Evolutionary conservation across 208 protist genomes (phyloP).

Genomic region (Porcisia hertigi): DNA sequence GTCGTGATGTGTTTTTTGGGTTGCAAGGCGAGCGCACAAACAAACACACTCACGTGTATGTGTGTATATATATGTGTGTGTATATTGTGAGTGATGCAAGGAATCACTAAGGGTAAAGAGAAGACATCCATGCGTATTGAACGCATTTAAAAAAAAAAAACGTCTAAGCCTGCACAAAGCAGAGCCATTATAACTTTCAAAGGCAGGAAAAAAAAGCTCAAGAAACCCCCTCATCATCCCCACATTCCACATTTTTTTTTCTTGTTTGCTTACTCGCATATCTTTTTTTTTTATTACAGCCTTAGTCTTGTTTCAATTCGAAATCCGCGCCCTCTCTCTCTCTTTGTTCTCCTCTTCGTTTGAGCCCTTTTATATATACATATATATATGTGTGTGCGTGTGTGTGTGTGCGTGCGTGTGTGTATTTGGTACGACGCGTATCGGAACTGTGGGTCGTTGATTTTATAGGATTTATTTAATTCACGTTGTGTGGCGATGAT

Average conservation of each 20-base stretch:
- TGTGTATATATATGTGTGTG: neutral
- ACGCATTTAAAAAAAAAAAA: neutral
- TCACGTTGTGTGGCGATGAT: slow-evolving; percentile 14
- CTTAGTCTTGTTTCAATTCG: neutral
- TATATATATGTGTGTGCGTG: neutral
- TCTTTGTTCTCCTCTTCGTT: slow-evolving; percentile 4
- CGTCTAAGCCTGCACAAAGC: neutral
- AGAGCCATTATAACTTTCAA: neutral
- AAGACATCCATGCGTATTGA: neutral
- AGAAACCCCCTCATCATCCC: neutral
- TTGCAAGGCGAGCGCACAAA: neutral
- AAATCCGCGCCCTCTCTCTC: neutral
- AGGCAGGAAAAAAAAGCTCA: neutral
- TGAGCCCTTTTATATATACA: neutral
- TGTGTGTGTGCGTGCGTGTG: neutral
- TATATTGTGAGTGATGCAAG: neutral
- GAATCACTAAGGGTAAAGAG: neutral
- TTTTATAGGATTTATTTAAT: neutral
- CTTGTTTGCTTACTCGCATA: neutral
- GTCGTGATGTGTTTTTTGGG: neutral
- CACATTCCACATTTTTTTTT: neutral
- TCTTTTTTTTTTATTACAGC: slow-evolving; percentile 10
- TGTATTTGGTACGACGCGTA: neutral
- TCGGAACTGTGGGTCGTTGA: neutral
- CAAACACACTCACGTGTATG: neutral